phyloP scores from a whole-genome alignment of 768 basidiomycete genomes.

The Leccinum subgranulosum region DNA sequence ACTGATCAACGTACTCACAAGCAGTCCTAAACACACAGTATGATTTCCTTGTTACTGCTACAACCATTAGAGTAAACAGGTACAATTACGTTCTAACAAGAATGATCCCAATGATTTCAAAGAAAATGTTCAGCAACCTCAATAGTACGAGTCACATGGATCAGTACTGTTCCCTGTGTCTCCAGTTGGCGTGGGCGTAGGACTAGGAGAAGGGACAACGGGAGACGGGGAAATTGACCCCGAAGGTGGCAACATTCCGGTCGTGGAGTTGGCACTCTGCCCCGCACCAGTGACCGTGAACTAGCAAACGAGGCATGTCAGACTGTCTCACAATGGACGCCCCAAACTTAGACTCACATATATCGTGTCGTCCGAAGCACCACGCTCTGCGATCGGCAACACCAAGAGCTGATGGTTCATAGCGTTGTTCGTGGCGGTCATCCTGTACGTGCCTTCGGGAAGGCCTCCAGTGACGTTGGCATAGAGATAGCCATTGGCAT shows the following conservation, averaged over 20 bases:
- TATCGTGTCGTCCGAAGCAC: constrained; percentile 39
- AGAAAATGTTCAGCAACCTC: background rate
- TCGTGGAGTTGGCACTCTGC: constrained; percentile 12
- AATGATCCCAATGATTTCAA: background rate
- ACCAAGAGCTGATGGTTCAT: constrained; percentile 44
- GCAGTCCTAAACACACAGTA: background rate
- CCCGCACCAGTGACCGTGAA: constrained; percentile 22
- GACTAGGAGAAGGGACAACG: background rate
- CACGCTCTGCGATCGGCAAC: constrained; percentile 39
- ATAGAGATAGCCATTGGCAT: constrained; percentile 43
- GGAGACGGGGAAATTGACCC: background rate
- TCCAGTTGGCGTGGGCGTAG: background rate
- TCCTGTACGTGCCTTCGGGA: constrained; percentile 47
- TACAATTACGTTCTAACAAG: constrained; percentile 9
- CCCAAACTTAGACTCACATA: constrained; percentile 30
- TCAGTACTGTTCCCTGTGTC: background rate
- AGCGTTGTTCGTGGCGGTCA: constrained; percentile 43
- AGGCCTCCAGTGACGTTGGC: constrained; percentile 52
- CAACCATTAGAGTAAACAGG: background rate
- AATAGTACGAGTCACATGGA: constrained; percentile 1
- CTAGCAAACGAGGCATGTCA: constrained; percentile 14
- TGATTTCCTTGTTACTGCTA: background rate
- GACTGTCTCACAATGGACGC: background rate
- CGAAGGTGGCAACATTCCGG: constrained; percentile 2
- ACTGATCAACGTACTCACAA: background rate